Evolutionary conservation across 169 alveolate genomes (phyloP), one percentile per base, ranked within the genome.

Genomic region (Plasmodium yoelii): DNA sequence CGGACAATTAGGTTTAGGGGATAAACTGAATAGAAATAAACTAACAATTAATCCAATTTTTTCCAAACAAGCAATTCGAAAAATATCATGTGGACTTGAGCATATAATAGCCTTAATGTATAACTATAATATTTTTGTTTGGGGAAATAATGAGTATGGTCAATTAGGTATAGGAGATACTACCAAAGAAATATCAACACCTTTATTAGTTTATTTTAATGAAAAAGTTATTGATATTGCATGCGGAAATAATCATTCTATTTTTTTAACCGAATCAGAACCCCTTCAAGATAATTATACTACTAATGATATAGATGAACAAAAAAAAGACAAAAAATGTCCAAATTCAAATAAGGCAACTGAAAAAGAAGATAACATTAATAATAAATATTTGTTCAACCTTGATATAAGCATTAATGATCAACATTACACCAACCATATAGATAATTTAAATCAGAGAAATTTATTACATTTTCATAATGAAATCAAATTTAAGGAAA

Each of bases 61-160:
- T 18, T 94, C 94, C 56, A 91, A 90, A 63, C 92, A 93, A 39
- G 90, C 92, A 70, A 88, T 94, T 49, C 51, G 65, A 49, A 94
- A 88, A 71, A 93, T 97, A 56, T 95, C 97, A 4, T 96, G 98
- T 72, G 99, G 99, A 64, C 73, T 93, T 46, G 95, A 95, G 65
- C 98, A 96, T 91, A 93, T 95, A 5, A 55, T 97, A 92, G 96
- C 94, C 90, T 72, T 93, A 65, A 91, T 95, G 61, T 96, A 92
- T 12, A 94, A 95, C 72, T 99, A 99, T 3, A 73, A 93, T 34
- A 95, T 98, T 39, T 97, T 93, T 93, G 92, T 98, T 13, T 97
- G 99, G 99, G 99, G 99, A 26, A 97, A 97, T 59, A 96, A 98
- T 68, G 88, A 95, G 19, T 94, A 94, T 90, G 99, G 99, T 57